phyloP scores from a whole-genome alignment of 371 early-diverging fungal genomes.

The Caulochytrium protostelioides region DNA sequence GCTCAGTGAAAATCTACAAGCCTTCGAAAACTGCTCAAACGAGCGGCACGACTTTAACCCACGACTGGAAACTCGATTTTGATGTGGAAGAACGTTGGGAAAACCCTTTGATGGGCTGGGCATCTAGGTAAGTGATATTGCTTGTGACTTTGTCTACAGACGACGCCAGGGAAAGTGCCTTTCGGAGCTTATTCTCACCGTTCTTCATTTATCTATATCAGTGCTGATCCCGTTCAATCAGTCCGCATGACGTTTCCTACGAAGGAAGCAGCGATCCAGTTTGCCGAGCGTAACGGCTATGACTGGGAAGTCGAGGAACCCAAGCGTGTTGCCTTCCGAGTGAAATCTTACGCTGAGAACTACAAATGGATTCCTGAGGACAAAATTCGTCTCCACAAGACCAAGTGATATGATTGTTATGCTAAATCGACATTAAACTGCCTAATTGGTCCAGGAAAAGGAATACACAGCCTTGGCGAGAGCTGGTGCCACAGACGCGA shows the following conservation, averaged over 20 bases:
- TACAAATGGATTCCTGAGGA: too few species aligned
- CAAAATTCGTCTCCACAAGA: too few species aligned
- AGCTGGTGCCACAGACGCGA: too few species aligned
- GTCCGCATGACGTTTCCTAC: slow-evolving; percentile 57
- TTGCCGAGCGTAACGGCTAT: slow-evolving; percentile 89
- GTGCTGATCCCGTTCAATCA: slow-evolving; percentile 64
- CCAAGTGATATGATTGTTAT: too few species aligned
- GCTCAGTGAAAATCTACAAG: slow-evolving; percentile 65
- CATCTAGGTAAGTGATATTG: slow-evolving; percentile 39
- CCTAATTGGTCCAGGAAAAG: too few species aligned
- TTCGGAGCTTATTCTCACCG: not conserved
- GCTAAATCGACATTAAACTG: too few species aligned
- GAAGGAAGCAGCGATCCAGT: slow-evolving; percentile 73
- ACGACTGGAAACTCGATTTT: slow-evolving; percentile 73
- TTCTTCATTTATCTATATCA: slow-evolving; percentile 5
- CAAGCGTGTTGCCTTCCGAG: slow-evolving; percentile 40
- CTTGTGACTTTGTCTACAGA: not conserved
- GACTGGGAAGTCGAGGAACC: slow-evolving; percentile 73
- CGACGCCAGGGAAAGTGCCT: not conserved
- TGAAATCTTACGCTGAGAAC: slow-evolving; percentile 74
- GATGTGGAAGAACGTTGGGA: slow-evolving; percentile 72
- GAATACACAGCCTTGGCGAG: too few species aligned
- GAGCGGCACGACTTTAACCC: slow-evolving; percentile 50
- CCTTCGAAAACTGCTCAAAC: slow-evolving; percentile 71
- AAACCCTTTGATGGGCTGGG: slow-evolving; percentile 88